Evolutionary conservation across 2,329 filamentous ascomycete species (phyloP).

Genomic region (Sclerotinia sclerotiorum): DNA sequence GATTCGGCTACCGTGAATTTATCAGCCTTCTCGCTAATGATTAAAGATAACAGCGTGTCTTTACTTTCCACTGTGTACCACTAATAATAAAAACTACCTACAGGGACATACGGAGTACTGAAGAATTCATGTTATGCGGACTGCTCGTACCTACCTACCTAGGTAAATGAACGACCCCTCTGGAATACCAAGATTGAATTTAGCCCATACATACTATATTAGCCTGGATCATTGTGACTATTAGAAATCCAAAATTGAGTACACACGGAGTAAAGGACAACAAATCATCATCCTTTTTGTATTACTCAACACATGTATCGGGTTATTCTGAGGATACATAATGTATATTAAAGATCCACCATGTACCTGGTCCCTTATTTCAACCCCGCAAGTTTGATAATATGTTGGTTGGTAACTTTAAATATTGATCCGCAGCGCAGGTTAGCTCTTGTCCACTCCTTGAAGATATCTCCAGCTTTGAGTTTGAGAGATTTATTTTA

Average conservation of each 20-base stretch:
- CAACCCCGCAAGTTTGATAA: background rate
- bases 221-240: background rate
- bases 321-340: background rate
- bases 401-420: background rate
- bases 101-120: background rate
- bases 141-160: no score
- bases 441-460: background rate
- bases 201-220: background rate
- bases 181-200: background rate
- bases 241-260: constrained; percentile 1
- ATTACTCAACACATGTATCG: background rate
- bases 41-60: constrained; percentile 25
- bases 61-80: background rate
- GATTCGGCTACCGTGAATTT: constrained; percentile 22
- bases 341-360: background rate
- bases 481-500: background rate
- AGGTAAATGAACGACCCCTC: background rate
- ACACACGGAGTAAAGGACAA: background rate
- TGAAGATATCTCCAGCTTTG: background rate
- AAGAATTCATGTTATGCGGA: background rate
- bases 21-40: constrained; percentile 23
- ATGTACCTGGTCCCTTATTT: background rate
- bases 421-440: background rate
- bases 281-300: background rate
- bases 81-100: background rate